Conservation (phyloP, 768 basidiomycete genomes). For the Termitomyces sp. region DNA sequence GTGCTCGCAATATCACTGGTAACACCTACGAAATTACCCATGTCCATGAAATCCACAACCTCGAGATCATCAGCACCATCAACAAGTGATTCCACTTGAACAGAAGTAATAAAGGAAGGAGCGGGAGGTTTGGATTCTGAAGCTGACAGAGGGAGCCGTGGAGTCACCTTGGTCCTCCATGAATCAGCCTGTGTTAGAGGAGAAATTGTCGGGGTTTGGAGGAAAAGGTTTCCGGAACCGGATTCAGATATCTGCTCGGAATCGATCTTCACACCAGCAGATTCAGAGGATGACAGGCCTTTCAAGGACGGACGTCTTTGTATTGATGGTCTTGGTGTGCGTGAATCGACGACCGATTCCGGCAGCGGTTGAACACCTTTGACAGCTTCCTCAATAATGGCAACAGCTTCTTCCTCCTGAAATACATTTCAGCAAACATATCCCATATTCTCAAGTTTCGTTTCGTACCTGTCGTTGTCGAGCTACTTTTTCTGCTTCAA, state of each 20-base stretch:
- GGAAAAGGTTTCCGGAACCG: slow-evolving; percentile 14
- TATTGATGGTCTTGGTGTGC: slow-evolving; percentile 6
- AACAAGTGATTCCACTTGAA: slow-evolving; percentile 41
- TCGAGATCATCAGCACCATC: slow-evolving; percentile 58
- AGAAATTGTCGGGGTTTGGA: slow-evolving; percentile 24
- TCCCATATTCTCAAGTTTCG: neutral
- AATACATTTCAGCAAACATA: neutral
- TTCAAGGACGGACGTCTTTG: slow-evolving; percentile 34
- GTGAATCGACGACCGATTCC: slow-evolving; percentile 5
- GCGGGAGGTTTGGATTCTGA: slow-evolving; percentile 16
- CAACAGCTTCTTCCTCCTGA: slow-evolving; percentile 32
- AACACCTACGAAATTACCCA: slow-evolving; percentile 64
- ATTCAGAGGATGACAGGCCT: slow-evolving; percentile 23
- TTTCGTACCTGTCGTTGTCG: slow-evolving; percentile 14
- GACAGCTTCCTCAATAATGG: slow-evolving; percentile 47
- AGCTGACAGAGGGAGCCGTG: neutral
- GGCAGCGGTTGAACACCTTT: slow-evolving; percentile 20
- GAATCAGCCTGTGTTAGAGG: slow-evolving; percentile 47
- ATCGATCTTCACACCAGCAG: slow-evolving; percentile 7
- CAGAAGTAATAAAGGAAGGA: slow-evolving; percentile 30
- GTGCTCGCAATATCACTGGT: slow-evolving; percentile 22
- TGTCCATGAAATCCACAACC: slow-evolving; percentile 77
- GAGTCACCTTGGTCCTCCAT: slow-evolving; percentile 53
- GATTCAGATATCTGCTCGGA: neutral
- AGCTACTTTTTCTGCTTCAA: slow-evolving; percentile 17